phyloP scores from a whole-genome alignment of 139 green algal genomes.

The Edaphochlamys debaryana region DNA sequence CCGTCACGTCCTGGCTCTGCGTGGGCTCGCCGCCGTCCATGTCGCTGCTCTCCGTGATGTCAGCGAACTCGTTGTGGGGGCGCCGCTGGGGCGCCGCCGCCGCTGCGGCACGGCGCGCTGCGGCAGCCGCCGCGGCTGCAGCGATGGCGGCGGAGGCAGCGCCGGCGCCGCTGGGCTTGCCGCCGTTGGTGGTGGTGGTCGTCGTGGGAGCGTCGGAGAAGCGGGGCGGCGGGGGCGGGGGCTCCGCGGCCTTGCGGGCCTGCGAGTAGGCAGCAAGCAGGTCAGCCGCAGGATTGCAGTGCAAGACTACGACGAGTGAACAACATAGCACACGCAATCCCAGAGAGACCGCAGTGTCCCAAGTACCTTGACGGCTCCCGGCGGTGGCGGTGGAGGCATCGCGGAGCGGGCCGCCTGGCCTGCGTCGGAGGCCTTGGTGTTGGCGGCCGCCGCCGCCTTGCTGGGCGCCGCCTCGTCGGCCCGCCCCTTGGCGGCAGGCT shows the following conservation, averaged over 20 bases:
- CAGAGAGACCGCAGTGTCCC: too few species aligned
- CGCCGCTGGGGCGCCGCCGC: neutral
- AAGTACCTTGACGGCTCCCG: neutral
- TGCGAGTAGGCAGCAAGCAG: neutral
- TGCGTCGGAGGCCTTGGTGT: too few species aligned
- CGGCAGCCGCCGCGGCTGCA: neutral
- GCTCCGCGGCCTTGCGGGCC: neutral
- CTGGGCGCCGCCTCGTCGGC: too few species aligned
- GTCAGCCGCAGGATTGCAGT: neutral
- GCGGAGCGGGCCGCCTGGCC: too few species aligned
- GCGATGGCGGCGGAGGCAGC: neutral
- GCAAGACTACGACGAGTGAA: too few species aligned
- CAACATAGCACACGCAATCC: too few species aligned
- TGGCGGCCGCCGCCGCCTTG: neutral
- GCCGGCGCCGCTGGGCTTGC: neutral
- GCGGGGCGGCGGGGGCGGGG: neutral
- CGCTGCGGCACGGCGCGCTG: neutral
- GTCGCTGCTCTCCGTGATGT: slow-evolving; percentile 19
- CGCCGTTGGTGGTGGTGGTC: neutral
- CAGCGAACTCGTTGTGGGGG: slow-evolving; percentile 7
- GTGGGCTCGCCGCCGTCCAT: slow-evolving; percentile 8
- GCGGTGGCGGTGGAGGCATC: slow-evolving; percentile 17
- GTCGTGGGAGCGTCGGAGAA: neutral
- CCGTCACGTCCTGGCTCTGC: slow-evolving; percentile 29
- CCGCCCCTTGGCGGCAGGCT: too few species aligned